These are phyloP conservation scores for Aspergillus fumigatus DNA, from an alignment of 2,329 filamentous ascomycete genomes.

Conservation along the genomic window DNA sequence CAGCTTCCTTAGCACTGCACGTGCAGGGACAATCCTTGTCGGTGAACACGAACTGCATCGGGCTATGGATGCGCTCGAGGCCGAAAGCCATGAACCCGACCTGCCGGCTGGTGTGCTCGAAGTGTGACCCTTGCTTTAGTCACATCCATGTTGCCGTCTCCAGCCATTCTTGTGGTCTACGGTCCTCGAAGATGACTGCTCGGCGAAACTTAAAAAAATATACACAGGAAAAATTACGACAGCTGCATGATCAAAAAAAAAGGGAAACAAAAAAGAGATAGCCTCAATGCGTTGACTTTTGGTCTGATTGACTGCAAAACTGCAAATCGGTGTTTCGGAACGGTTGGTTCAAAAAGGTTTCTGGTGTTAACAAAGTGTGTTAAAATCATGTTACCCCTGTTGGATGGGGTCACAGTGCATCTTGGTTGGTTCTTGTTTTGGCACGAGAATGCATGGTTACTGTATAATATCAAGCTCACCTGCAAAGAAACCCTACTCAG, in stretches of 20 bases:
- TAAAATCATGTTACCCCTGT: neutral
- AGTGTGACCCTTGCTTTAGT: slow-evolving; percentile 22
- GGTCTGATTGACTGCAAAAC: neutral
- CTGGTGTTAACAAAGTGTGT: neutral
- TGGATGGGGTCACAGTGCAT: neutral
- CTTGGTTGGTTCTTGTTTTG: neutral
- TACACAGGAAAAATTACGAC: neutral
- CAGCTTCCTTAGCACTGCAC: slow-evolving; percentile 84
- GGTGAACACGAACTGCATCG: slow-evolving; percentile 67
- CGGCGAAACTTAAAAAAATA: neutral
- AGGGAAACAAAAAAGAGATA: neutral
- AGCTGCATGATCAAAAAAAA: neutral
- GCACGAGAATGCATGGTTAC: neutral
- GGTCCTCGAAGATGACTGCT: neutral
- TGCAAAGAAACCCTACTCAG: neutral
- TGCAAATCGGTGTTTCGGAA: neutral
- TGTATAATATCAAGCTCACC: neutral
- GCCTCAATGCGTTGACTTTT: neutral
- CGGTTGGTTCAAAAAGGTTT: neutral
- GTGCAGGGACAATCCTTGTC: slow-evolving; percentile 85
- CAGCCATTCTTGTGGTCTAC: neutral
- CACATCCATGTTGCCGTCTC: neutral
- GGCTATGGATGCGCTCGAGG: slow-evolving; percentile 65
- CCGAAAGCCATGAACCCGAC: slow-evolving; percentile 26
- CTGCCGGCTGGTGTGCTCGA: slow-evolving; percentile 10